Evolutionary conservation across 2,329 filamentous ascomycete genomes (phyloP), one percentile per base, ranked within the genome.

Genomic region (Fusarium solani-melongenae): DNA sequence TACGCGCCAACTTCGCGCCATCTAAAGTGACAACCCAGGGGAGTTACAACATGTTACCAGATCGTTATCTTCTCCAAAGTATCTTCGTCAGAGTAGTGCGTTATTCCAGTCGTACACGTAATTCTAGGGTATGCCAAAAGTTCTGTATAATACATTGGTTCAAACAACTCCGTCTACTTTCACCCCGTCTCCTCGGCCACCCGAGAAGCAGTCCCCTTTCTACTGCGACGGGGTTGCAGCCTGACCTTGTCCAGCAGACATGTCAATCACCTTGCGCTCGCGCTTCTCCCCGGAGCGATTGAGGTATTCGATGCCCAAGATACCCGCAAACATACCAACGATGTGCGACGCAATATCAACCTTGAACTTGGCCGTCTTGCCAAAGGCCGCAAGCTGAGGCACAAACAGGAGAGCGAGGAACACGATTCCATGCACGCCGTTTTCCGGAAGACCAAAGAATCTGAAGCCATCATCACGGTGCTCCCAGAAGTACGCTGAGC

Each of bases 401-500:
- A 87, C 86, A 17, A 88, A 75, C 20, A 88, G 78, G 59, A 88
- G 72, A n/a, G 85, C 85, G 62, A 91, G 79, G 72, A 90, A 86
- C 2, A 85, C 84, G 14, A 90, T 82, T 0, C 88, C 88, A 64
- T 89, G 86, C 11, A 91, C 84, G 29, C 87, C 89, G 34, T 88
- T 86, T n/a, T 88, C 85, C 14, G 89, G 90, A 69, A 90, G 83
- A 10, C 87, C 88, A 31, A 91, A 81, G 62, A 92, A 79, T 78
- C 85, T 87, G 81, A 92, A 89, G 39, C 86, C 85, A 46, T 91
- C 88, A 65, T 84, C 84, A 62, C 85, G 82, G 77, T 91, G 87
- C 71, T 88, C 81, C 86, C 88, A 90, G 75, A 92, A 89, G 80
- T 90, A 92, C 2, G 91, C 90, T 2, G 87, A 87, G 9, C 88